A percentile compares a stretch with the other conserved stretches of the same genome.
Conservation (phyloP, 108 stramenopile species). For the Skeletonema grethae region DNA sequence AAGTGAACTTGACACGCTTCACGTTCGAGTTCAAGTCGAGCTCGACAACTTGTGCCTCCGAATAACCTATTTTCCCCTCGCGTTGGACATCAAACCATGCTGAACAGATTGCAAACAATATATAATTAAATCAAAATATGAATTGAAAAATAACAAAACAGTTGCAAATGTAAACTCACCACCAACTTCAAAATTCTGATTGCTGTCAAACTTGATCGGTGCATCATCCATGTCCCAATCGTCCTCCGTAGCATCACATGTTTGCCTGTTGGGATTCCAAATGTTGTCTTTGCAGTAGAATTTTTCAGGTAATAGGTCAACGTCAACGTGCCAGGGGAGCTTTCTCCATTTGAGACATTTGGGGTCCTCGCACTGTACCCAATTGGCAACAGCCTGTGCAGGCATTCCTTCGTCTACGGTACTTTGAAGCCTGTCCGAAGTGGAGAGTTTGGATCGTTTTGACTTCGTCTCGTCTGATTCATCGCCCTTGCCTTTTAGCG, state of each 20-base stretch:
- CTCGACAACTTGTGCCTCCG: conserved; percentile 66
- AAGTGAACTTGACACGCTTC: conserved; percentile 76
- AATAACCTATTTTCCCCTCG: conserved; percentile 57
- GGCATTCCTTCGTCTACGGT: conserved; percentile 85
- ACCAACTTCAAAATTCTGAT: conserved; percentile 43
- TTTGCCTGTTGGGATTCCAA: conserved; percentile 69
- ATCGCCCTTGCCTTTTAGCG: conserved; percentile 35
- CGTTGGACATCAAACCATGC: conserved; percentile 84
- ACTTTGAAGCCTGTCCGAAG: conserved; percentile 61
- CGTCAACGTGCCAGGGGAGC: conserved; percentile 87
- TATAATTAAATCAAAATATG: neutral
- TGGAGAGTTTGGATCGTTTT: conserved; percentile 29
- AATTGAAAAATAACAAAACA: neutral
- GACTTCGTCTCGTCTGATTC: conserved; percentile 16
- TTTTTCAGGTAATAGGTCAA: conserved; percentile 77
- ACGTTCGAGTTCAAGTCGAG: conserved; percentile 54
- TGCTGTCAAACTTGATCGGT: conserved; percentile 43
- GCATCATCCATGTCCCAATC: conserved; percentile 77
- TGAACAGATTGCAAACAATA: conserved; percentile 13
- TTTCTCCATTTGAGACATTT: conserved; percentile 89
- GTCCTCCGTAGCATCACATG: conserved; percentile 82
- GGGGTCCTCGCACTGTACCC: conserved; percentile 93
- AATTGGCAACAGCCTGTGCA: conserved; percentile 86
- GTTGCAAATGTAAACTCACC: conserved; percentile 21
- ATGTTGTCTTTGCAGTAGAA: conserved; percentile 88